These are phyloP conservation scores for Verticillium albo-atrum DNA, from an alignment of 2,329 filamentous ascomycete species.

Conservation along the genomic window DNA sequence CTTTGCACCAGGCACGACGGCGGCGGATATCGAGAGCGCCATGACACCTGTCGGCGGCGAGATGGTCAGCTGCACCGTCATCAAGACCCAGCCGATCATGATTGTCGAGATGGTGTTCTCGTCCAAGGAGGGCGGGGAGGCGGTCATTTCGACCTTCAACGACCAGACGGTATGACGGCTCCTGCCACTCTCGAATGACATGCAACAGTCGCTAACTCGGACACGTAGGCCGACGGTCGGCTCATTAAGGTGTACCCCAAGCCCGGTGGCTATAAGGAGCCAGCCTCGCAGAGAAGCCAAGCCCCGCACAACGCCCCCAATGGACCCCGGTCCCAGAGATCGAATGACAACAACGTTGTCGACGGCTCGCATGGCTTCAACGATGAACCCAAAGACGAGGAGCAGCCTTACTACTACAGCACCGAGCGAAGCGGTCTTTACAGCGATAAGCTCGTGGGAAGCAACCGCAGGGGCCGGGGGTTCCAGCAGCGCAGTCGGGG, in stretches of 20 bases:
- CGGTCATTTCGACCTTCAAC: conserved; percentile 72
- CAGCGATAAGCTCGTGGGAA: conserved; percentile 41
- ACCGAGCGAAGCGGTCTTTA: conserved; percentile 35
- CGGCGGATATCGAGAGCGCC: conserved; percentile 77
- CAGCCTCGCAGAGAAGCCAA: conserved; percentile 17
- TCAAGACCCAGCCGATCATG: conserved; percentile 65
- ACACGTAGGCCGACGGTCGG: conserved; percentile 64
- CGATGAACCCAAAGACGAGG: conserved; percentile 38
- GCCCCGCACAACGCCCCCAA: conserved; percentile 25
- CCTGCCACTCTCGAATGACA: no score
- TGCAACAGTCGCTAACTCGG: not conserved
- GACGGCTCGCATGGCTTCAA: conserved; percentile 52
- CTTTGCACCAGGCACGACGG: conserved; percentile 76
- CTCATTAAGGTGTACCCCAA: conserved; percentile 71
- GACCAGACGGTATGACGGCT: conserved; percentile 62
- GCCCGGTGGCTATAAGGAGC: conserved; percentile 35
- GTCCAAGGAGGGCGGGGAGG: conserved; percentile 67
- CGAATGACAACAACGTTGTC: conserved; percentile 35
- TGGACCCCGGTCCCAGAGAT: conserved; percentile 20
- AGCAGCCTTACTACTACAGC: conserved; percentile 2
- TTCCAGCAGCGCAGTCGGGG: conserved; percentile 6
- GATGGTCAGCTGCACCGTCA: conserved; percentile 61
- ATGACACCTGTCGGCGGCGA: conserved; percentile 71
- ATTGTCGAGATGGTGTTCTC: conserved; percentile 75
- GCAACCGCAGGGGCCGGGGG: conserved; percentile 16